Conservation (phyloP, 345 rosid genomes). For the Nephelium lappaceum region DNA sequence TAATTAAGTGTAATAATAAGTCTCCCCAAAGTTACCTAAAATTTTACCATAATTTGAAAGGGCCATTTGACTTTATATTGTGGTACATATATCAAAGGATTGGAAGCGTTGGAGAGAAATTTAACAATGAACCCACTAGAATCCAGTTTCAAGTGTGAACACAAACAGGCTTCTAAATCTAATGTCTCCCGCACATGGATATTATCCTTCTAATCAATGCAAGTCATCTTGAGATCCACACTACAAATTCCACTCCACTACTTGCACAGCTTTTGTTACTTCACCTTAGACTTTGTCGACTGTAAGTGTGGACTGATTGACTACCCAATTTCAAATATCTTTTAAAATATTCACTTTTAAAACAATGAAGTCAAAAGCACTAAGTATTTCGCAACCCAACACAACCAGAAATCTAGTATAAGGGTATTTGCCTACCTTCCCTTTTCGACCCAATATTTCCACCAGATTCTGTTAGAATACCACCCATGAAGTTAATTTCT, state of each 20-base stretch:
- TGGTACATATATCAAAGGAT: neutral
- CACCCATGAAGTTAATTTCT: no score
- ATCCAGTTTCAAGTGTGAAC: slow-evolving; percentile 3
- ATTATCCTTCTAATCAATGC: slow-evolving; percentile 5
- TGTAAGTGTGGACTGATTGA: neutral
- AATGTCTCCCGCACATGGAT: neutral
- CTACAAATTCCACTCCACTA: neutral
- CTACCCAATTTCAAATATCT: neutral
- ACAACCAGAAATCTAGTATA: neutral
- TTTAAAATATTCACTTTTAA: neutral
- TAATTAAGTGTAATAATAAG: no score
- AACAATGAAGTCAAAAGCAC: neutral
- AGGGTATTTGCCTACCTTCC: no score
- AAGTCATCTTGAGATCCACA: slow-evolving; percentile 11
- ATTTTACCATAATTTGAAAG: no score
- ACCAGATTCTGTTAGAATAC: no score
- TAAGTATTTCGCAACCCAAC: neutral
- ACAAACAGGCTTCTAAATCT: neutral
- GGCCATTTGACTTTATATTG: neutral
- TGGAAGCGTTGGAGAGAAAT: neutral
- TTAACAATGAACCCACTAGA: neutral
- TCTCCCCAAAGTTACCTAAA: no score
- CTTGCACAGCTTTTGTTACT: neutral
- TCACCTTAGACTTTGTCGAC: neutral
- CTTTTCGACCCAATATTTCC: no score